Evolutionary conservation across 768 basidiomycete species (phyloP).

Genomic region (Mycena leptocephala): DNA sequence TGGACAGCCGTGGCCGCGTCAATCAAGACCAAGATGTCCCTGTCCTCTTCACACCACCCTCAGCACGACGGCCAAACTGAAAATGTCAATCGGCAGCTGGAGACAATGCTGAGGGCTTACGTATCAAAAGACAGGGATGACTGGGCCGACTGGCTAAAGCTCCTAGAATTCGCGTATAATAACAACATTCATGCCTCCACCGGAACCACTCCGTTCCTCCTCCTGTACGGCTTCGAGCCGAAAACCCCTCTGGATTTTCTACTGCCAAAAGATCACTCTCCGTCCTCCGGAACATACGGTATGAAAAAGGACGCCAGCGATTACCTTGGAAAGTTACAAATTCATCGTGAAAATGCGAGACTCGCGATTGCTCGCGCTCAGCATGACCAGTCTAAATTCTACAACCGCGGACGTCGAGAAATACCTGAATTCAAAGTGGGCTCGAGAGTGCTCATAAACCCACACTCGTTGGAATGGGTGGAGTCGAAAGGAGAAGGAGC

Average conservation of each 20-base stretch:
- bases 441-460: not conserved
- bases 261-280: not conserved
- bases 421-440: no score
- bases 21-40: no score
- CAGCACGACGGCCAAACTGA: no score
- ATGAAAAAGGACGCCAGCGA: not conserved
- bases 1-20: not conserved
- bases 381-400: no score
- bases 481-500: not conserved
- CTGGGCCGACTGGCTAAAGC: not conserved
- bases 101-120: no score
- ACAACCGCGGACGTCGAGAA: no score
- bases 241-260: no score
- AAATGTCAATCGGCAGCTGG: no score
- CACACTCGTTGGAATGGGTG: not conserved
- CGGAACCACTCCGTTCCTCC: not conserved
- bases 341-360: not conserved
- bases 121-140: no score
- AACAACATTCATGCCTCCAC: not conserved
- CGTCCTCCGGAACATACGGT: not conserved
- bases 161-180: not conserved
- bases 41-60: no score
- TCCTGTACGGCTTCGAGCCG: not conserved
- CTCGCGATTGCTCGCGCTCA: not conserved
- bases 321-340: not conserved